Conservation (phyloP, 768 basidiomycete genomes). For the Xerocomellus amylosporus region DNA sequence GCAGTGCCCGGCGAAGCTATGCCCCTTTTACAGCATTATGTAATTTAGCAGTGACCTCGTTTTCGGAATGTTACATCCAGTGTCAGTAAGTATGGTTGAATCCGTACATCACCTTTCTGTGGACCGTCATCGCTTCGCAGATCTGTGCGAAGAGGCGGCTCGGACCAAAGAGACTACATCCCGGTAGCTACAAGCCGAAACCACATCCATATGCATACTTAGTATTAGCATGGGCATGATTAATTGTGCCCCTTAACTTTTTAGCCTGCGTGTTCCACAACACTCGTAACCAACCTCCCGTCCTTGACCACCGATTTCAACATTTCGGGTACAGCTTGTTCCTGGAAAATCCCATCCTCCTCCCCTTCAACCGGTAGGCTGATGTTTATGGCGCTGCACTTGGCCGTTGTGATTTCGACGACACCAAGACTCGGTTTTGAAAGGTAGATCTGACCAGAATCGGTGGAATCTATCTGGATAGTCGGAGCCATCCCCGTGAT, state of each 20-base stretch:
- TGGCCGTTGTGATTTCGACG: constrained; percentile 91
- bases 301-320: constrained; percentile 76
- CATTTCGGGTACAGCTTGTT: constrained; percentile 94
- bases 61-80: no score
- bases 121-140: no score
- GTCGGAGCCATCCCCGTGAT: constrained; percentile 89
- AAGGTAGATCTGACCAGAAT: constrained; percentile 92
- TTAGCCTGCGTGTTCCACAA: constrained; percentile 85
- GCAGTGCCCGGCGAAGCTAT: no score
- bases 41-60: no score
- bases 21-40: no score
- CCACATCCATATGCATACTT: no score
- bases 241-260: neutral
- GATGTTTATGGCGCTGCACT: constrained; percentile 91
- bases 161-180: no score
- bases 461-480: constrained; percentile 90
- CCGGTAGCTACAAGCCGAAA: no score
- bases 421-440: constrained; percentile 74
- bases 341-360: constrained; percentile 89
- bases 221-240: neutral
- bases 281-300: constrained; percentile 83
- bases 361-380: constrained; percentile 82
- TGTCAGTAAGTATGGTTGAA: no score
- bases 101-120: no score
- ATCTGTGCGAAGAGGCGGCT: no score